These are phyloP conservation scores for Fusarium continuum DNA, from an alignment of 2,329 filamentous ascomycete species.

Conservation along the genomic window DNA sequence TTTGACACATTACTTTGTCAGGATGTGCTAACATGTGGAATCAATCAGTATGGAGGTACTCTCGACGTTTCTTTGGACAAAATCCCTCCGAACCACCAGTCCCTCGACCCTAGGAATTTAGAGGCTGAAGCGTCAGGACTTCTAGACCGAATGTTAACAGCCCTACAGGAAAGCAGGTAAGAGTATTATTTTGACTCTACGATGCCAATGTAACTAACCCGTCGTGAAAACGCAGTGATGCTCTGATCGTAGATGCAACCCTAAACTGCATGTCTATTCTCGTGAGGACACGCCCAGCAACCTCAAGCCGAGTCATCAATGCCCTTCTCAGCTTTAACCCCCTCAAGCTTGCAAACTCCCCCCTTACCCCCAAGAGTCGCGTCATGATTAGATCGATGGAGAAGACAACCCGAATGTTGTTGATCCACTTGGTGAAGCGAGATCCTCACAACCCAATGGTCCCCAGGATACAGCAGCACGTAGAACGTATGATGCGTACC, in stretches of 20 bases:
- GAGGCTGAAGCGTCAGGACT: constrained; percentile 94
- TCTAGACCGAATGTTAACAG: constrained; percentile 84
- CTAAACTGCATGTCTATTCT: constrained; percentile 87
- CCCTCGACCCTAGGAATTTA: constrained; percentile 81
- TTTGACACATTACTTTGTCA: not conserved
- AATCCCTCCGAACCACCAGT: constrained; percentile 82
- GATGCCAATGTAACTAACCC: constrained; percentile 3
- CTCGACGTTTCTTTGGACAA: constrained; percentile 86
- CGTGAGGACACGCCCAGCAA: constrained; percentile 81
- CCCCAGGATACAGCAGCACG: constrained; percentile 83
- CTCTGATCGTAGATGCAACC: constrained; percentile 87
- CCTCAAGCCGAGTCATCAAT: constrained; percentile 85
- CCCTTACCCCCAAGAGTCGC: constrained; percentile 80
- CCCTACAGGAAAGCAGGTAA: constrained; percentile 87
- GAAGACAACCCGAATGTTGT: constrained; percentile 84
- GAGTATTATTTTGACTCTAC: constrained; percentile 38
- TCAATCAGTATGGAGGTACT: constrained; percentile 55
- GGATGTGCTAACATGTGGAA: constrained; percentile 23
- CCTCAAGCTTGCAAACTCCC: constrained; percentile 78
- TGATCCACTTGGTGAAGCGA: constrained; percentile 86
- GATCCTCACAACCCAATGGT: constrained; percentile 81
- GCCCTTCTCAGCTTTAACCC: constrained; percentile 93
- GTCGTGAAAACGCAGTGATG: constrained; percentile 69
- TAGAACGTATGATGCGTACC: constrained; percentile 82
- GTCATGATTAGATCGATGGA: constrained; percentile 94